phyloP scores from a whole-genome alignment of 495 filamentous ascomycete genomes.

The Xylaria grammica region DNA sequence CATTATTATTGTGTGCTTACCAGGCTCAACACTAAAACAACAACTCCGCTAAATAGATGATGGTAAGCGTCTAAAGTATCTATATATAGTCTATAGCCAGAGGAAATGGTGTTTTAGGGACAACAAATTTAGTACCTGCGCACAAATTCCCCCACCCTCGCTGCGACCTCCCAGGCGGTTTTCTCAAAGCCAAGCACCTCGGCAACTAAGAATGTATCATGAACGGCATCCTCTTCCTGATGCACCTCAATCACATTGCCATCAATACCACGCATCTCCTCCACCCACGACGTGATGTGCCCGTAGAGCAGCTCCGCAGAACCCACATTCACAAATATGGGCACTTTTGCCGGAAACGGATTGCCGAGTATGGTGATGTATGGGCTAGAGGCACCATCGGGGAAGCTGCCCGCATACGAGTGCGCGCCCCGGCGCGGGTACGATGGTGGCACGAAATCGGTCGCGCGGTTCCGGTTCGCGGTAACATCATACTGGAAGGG shows the following conservation, averaged over 20 bases:
- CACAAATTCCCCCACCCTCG: constrained; percentile 18
- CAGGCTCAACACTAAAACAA: too few species aligned
- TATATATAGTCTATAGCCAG: too few species aligned
- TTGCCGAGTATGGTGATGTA: constrained; percentile 27
- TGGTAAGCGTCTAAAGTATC: too few species aligned
- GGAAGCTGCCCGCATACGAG: constrained; percentile 8
- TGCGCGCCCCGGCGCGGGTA: constrained; percentile 22
- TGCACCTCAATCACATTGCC: constrained; percentile 23
- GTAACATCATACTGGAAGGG: constrained; percentile 16
- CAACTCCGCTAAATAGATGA: too few species aligned
- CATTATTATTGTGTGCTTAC: too few species aligned
- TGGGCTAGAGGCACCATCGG: neutral
- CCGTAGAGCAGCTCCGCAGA: constrained; percentile 20
- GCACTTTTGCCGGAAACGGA: constrained; percentile 23
- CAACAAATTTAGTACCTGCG: neutral
- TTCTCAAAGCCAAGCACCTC: constrained; percentile 24
- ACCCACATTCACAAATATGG: constrained; percentile 23
- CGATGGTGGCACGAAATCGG: constrained; percentile 24
- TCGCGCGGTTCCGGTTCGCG: neutral
- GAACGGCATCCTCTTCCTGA: constrained; percentile 18
- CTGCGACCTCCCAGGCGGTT: constrained; percentile 21
- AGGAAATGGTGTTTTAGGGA: too few species aligned
- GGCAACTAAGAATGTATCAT: constrained; percentile 25
- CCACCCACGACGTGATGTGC: constrained; percentile 4
- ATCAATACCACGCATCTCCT: constrained; percentile 17